Evolutionary conservation across 371 early-diverging fungal genomes (phyloP).

Genomic region (Blakeslea trispora): DNA sequence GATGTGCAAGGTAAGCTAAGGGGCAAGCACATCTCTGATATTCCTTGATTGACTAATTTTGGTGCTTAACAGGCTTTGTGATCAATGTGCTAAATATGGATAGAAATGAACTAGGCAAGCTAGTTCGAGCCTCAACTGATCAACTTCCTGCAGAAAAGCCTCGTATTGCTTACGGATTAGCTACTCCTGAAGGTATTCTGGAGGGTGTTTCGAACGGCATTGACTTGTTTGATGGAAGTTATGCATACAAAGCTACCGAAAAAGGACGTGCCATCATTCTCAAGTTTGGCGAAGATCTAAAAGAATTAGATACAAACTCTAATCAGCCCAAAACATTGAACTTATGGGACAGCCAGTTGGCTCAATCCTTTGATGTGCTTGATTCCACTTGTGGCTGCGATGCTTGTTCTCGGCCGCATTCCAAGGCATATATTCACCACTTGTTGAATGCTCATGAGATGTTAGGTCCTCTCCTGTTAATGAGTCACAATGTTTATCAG

Average conservation of each 20-base stretch:
- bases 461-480: constrained; percentile 75
- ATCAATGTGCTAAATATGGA: constrained; percentile 41
- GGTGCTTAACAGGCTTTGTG: constrained; percentile 32
- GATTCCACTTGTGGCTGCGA: constrained; percentile 65
- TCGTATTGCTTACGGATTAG: constrained; percentile 48
- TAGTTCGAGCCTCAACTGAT: constrained; percentile 37
- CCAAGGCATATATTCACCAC: constrained; percentile 79
- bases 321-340: constrained; percentile 45
- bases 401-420: constrained; percentile 66
- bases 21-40: neutral
- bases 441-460: constrained; percentile 77
- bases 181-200: constrained; percentile 60
- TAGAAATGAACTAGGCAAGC: constrained; percentile 13
- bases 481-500: constrained; percentile 75
- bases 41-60: neutral
- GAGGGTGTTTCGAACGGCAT: constrained; percentile 63
- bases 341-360: constrained; percentile 54
- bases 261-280: constrained; percentile 46
- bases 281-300: constrained; percentile 33
- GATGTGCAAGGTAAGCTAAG: constrained; percentile 47
- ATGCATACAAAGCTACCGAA: constrained; percentile 48
- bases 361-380: constrained; percentile 62
- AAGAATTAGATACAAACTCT: neutral
- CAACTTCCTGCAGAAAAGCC: constrained; percentile 50
- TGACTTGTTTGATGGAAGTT: constrained; percentile 74